These are phyloP conservation scores for Aspergillus tamarii DNA, from an alignment of 2,329 filamentous ascomycete genomes.

Conservation along the genomic window DNA sequence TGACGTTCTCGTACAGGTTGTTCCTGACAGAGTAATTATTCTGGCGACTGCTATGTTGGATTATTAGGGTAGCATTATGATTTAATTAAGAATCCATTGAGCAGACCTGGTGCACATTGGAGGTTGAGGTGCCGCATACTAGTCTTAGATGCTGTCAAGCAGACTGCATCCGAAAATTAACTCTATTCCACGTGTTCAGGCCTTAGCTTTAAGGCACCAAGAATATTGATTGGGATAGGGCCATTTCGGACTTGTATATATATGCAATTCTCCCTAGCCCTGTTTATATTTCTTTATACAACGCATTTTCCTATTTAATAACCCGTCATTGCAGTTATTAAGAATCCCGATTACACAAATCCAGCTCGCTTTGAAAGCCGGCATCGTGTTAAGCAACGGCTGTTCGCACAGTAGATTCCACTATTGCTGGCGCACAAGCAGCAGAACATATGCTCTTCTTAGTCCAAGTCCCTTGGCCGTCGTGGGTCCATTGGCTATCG, in stretches of 20 bases:
- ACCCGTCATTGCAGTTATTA: too few relatives aligned
- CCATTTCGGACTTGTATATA: not conserved
- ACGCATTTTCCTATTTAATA: not conserved
- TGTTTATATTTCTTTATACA: not conserved
- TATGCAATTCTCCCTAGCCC: not conserved
- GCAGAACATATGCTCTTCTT: constrained; percentile 1
- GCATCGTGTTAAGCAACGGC: not conserved
- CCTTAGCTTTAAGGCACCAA: constrained; percentile 14
- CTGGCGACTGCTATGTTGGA: not conserved
- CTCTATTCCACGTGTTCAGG: not conserved
- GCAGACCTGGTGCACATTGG: not conserved
- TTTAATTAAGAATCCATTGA: not conserved
- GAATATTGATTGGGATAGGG: not conserved
- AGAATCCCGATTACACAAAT: not conserved
- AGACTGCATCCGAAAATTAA: not conserved
- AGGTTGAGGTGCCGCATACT: not conserved
- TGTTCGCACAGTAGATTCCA: not conserved
- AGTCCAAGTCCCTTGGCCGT: constrained; percentile 36
- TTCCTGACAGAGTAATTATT: not conserved
- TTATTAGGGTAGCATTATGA: not conserved
- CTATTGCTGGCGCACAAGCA: not conserved
- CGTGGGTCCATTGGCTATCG: constrained; percentile 32
- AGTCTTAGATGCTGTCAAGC: not conserved
- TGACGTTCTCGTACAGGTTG: not conserved
- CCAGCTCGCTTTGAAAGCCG: not conserved